Conservation (phyloP, 2,329 filamentous ascomycete species). For the Aspergillus versicolor region DNA sequence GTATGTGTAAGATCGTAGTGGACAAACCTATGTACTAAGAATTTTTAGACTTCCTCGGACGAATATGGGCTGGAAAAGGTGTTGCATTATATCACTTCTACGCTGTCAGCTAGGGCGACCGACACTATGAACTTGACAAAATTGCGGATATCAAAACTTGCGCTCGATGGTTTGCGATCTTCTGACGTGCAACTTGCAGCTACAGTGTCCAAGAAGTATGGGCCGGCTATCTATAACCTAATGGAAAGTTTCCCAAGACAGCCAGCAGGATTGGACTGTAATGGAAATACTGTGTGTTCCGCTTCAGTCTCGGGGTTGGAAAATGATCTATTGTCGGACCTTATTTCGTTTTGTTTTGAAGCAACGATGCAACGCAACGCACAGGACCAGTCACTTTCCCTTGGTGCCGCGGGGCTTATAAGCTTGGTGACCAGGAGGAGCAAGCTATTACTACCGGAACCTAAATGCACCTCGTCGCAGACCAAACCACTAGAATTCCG, state of each 20-base stretch:
- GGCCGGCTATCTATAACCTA: slow-evolving; percentile 16
- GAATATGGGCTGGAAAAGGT: slow-evolving; percentile 22
- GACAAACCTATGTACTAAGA: slow-evolving; percentile 15
- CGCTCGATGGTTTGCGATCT: slow-evolving; percentile 25
- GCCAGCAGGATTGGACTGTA: slow-evolving; percentile 19
- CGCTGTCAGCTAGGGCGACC: slow-evolving; percentile 15
- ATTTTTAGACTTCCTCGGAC: slow-evolving; percentile 18
- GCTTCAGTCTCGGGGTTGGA: slow-evolving; percentile 17
- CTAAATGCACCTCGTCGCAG: slow-evolving; percentile 19
- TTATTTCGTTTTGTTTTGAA: slow-evolving; percentile 27
- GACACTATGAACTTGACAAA: slow-evolving; percentile 12
- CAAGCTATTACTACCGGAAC: neutral
- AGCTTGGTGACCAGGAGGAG: slow-evolving; percentile 19
- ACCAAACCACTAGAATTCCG: slow-evolving; percentile 12
- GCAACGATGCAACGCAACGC: slow-evolving; percentile 14
- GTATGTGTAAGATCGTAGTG: slow-evolving; percentile 26
- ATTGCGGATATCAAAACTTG: slow-evolving; percentile 23
- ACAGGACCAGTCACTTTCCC: neutral
- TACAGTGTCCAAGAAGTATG: slow-evolving; percentile 15
- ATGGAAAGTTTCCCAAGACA: slow-evolving; percentile 23
- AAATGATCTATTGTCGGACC: slow-evolving; percentile 26
- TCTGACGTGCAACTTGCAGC: slow-evolving; percentile 13
- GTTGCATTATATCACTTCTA: slow-evolving; percentile 24
- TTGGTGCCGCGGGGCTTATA: slow-evolving; percentile 17
- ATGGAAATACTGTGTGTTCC: slow-evolving; percentile 20